phyloP scores from a whole-genome alignment of 2,329 filamentous ascomycete genomes.

The Apiospora marii region DNA sequence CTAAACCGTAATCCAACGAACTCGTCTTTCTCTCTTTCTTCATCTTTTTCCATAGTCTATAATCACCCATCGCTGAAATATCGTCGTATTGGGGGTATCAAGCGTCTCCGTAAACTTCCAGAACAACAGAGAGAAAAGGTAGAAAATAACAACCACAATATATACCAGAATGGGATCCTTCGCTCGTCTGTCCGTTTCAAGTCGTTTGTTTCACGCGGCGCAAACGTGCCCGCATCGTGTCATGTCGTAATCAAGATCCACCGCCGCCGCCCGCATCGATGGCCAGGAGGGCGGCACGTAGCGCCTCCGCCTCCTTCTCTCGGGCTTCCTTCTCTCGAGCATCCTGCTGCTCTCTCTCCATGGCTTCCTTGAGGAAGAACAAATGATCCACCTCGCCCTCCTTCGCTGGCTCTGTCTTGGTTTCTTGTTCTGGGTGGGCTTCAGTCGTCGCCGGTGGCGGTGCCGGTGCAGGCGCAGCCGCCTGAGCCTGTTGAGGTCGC shows the following conservation, averaged over 20 bases:
- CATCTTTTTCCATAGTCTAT: background rate
- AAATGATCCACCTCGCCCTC: slow-evolving; percentile 2
- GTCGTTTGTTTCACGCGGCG: background rate
- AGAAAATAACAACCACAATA: background rate
- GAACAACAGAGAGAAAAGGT: background rate
- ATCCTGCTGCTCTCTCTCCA: slow-evolving; percentile 20
- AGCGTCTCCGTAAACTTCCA: background rate
- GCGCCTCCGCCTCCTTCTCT: background rate
- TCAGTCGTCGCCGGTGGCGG: background rate
- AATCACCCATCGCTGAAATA: slow-evolving; percentile 1
- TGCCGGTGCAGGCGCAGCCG: background rate
- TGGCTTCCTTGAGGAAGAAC: slow-evolving; percentile 18
- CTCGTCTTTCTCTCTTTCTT: background rate
- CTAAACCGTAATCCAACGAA: background rate
- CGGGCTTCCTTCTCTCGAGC: slow-evolving; percentile 14
- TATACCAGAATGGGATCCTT: slow-evolving; percentile 12
- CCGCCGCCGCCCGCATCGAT: background rate
- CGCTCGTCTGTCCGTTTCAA: background rate
- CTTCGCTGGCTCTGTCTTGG: background rate
- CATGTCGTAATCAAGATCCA: slow-evolving; percentile 15
- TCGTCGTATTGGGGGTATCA: slow-evolving; percentile 14
- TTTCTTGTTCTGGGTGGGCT: background rate
- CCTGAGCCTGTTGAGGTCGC: background rate
- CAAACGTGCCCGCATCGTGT: background rate
- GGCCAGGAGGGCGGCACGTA: background rate